These are phyloP conservation scores for Puccinia novopanici DNA, from an alignment of 1,284 basidiomycete species.

Conservation along the genomic window DNA sequence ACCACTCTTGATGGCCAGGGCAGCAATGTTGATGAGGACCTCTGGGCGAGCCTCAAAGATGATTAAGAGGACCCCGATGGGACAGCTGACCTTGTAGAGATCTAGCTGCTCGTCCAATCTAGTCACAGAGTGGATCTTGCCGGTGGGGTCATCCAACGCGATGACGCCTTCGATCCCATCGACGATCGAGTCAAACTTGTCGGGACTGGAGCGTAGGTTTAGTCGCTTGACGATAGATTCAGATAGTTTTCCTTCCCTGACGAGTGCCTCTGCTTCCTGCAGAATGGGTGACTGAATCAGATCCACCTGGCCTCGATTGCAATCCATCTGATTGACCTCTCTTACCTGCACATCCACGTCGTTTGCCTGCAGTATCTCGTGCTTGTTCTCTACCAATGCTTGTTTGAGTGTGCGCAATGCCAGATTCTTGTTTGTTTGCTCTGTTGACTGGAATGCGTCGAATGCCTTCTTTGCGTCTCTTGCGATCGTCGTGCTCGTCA, in stretches of 20 bases:
- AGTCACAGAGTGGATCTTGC: conserved; percentile 81
- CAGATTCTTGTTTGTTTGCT: neutral
- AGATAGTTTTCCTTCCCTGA: conserved; percentile 79
- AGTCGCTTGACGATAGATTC: conserved; percentile 78
- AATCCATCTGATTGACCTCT: too few relatives aligned
- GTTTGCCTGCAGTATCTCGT: conserved; percentile 77
- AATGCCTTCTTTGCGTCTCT: conserved; percentile 12
- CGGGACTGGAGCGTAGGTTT: conserved; percentile 73
- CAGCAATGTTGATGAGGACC: conserved; percentile 95
- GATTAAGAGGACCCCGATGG: conserved; percentile 92
- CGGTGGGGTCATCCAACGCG: conserved; percentile 79
- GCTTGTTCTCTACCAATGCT: conserved; percentile 68
- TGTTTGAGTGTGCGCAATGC: conserved; percentile 64
- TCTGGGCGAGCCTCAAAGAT: conserved; percentile 98
- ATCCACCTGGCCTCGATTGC: too few relatives aligned
- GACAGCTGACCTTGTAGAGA: conserved; percentile 90
- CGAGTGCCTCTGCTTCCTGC: conserved; percentile 75
- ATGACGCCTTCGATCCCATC: conserved; percentile 87
- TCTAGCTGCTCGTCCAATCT: conserved; percentile 82
- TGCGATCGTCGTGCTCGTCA: too few relatives aligned
- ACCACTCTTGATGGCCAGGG: conserved; percentile 95
- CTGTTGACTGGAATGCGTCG: conserved; percentile 13
- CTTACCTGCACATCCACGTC: conserved; percentile 72
- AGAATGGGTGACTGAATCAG: neutral
- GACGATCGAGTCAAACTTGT: conserved; percentile 93